A percentile compares a stretch with the other conserved stretches of the same genome.
Evolutionary conservation across 352 stramenopile species (phyloP).

Genomic region (Pythium biforme): DNA sequence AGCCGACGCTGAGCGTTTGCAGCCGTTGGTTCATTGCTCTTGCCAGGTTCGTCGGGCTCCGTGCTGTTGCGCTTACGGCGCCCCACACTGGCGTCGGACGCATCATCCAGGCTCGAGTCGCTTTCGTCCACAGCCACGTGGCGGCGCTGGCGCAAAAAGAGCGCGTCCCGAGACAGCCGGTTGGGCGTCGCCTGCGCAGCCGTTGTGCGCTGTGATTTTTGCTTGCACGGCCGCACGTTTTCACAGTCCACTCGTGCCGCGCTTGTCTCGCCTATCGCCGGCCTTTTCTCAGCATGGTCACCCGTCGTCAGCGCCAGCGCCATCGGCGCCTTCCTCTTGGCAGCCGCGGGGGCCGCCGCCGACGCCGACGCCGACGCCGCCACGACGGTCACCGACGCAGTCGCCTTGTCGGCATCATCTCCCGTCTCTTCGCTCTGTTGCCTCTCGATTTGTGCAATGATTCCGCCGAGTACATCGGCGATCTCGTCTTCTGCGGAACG

Average conservation of each 20-base stretch:
- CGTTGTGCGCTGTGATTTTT: constrained; percentile 20
- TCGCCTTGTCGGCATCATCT: not conserved
- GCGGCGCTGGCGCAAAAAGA: constrained; percentile 43
- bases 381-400: not conserved
- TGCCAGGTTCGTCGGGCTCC: constrained; percentile 10
- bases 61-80: constrained; percentile 75
- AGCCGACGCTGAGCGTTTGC: constrained; percentile 19
- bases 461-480: constrained; percentile 17
- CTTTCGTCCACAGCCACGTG: constrained; percentile 52
- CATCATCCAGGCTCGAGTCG: constrained; percentile 59
- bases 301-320: not conserved
- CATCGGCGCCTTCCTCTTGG: constrained; percentile 24
- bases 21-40: not conserved
- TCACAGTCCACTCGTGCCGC: constrained; percentile 38
- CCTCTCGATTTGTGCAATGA: constrained; percentile 20
- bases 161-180: constrained; percentile 17
- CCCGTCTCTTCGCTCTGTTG: not conserved
- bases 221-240: not conserved
- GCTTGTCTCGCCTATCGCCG: not conserved
- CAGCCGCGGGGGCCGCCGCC: constrained; percentile 1
- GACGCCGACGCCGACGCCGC: not conserved
- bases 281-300: not conserved
- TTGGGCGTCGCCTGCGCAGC: constrained; percentile 28
- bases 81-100: constrained; percentile 43
- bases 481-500: constrained; percentile 21